A percentile compares a stretch with the other conserved stretches of the same genome.
Conservation (phyloP, 768 basidiomycete genomes). For the Paxillus rubicundulus region DNA sequence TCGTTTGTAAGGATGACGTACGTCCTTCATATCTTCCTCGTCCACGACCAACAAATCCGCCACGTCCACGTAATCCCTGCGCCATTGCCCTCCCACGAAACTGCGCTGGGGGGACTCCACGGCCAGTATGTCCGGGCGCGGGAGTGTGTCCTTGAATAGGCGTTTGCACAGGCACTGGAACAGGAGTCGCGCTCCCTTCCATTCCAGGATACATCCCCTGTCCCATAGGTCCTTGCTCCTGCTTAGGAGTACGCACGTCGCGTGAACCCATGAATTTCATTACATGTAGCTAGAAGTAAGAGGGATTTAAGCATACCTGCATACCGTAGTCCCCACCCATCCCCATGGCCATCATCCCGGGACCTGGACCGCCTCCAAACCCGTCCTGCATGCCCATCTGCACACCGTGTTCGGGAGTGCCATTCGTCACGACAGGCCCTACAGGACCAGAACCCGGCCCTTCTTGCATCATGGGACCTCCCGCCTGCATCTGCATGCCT, state of each 20-base stretch:
- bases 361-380: constrained; percentile 41
- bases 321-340: constrained; percentile 69
- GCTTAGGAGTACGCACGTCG: constrained; percentile 23
- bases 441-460: constrained; percentile 35
- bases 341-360: constrained; percentile 68
- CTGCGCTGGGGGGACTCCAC: constrained; percentile 37
- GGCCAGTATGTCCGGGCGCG: constrained; percentile 28
- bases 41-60: constrained; percentile 39
- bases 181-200: constrained; percentile 52
- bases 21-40: constrained; percentile 38
- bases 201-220: constrained; percentile 70
- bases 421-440: constrained; percentile 36
- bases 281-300: constrained; percentile 34
- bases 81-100: constrained; percentile 46
- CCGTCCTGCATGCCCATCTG: constrained; percentile 43
- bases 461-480: constrained; percentile 56
- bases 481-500: constrained; percentile 49
- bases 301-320: constrained; percentile 54
- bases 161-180: constrained; percentile 39
- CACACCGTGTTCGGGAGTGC: constrained; percentile 38
- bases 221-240: constrained; percentile 63
- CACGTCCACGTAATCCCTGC: constrained; percentile 44
- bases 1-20: constrained; percentile 24
- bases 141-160: constrained; percentile 32
- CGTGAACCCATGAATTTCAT: constrained; percentile 35